Conservation (phyloP, 1,284 basidiomycete species). For the Laetiporus sulphureus region DNA sequence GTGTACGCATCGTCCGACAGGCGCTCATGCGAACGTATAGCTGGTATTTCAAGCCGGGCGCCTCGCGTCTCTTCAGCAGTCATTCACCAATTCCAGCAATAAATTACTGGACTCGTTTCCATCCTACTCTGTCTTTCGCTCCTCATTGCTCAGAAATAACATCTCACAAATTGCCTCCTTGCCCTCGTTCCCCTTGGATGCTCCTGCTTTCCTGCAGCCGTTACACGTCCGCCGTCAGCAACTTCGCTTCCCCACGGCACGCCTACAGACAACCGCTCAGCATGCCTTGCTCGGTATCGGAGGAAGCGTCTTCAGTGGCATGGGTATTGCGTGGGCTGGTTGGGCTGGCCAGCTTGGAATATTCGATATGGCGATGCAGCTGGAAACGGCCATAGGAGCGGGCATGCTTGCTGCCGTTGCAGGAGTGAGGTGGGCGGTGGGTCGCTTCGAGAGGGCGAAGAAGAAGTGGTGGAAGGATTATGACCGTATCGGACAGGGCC, state of each 20-base stretch:
- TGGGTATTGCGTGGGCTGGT: conserved; percentile 40
- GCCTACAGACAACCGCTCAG: conserved; percentile 65
- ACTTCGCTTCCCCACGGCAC: conserved; percentile 54
- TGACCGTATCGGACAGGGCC: conserved; percentile 58
- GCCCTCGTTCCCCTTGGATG: conserved; percentile 43
- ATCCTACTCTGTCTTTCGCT: conserved; percentile 39
- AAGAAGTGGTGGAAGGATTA: conserved; percentile 71
- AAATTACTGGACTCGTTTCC: conserved; percentile 33
- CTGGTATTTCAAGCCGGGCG: conserved; percentile 67
- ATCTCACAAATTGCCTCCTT: conserved; percentile 49
- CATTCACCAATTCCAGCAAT: conserved; percentile 39
- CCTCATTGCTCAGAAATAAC: conserved; percentile 62
- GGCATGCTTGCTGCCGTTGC: conserved; percentile 49
- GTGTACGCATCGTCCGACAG: no score
- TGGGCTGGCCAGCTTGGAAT: conserved; percentile 47
- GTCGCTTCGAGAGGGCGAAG: conserved; percentile 69
- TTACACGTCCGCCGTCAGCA: conserved; percentile 52
- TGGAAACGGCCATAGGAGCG: conserved; percentile 53
- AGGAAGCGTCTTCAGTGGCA: conserved; percentile 35
- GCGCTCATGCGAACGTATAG: no score
- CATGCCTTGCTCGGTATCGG: conserved; percentile 49
- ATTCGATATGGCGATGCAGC: conserved; percentile 36
- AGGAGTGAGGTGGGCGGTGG: conserved; percentile 62
- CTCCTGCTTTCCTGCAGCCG: conserved; percentile 47
- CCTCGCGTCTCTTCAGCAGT: conserved; percentile 47